phyloP scores from a whole-genome alignment of 164 flowering plant species.

The Dillenia turbinata region DNA sequence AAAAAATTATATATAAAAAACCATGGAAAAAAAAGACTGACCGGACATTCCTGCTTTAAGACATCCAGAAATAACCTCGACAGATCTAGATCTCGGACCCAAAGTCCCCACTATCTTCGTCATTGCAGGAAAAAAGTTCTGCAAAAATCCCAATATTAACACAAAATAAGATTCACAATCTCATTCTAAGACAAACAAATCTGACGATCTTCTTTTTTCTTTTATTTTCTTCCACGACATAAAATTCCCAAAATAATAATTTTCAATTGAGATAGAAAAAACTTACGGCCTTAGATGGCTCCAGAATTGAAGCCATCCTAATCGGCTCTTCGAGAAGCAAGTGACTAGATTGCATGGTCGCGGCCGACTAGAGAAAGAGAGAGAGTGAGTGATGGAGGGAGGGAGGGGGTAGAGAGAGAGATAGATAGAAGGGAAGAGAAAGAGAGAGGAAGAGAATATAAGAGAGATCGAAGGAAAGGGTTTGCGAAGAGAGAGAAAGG shows the following conservation, averaged over 20 bases:
- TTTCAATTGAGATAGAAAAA: not conserved
- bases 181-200: too few relatives aligned
- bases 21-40: slow-evolving; percentile 10
- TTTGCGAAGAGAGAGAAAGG: too few relatives aligned
- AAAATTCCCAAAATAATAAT: too few relatives aligned
- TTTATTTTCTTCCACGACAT: too few relatives aligned
- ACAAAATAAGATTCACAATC: not conserved
- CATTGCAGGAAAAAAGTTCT: slow-evolving; percentile 82
- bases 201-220: too few relatives aligned
- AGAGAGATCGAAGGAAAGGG: too few relatives aligned
- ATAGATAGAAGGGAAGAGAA: not conserved
- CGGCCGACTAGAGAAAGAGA: slow-evolving; percentile 6
- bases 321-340: slow-evolving; percentile 93
- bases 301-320: slow-evolving; percentile 92
- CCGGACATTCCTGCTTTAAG: slow-evolving; percentile 99
- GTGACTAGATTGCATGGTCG: slow-evolving; percentile 75
- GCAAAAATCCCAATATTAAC: slow-evolving; percentile 13
- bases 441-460: too few relatives aligned
- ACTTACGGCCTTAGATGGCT: slow-evolving; percentile 79
- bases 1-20: not conserved
- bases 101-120: slow-evolving; percentile 90
- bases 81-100: slow-evolving; percentile 77
- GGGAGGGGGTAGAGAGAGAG: too few relatives aligned
- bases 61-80: slow-evolving; percentile 68
- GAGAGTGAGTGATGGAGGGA: not conserved